Percentiles rank a stretch among this genome's conserved stretches.
These are phyloP conservation scores for Fusarium begoniae DNA, from an alignment of 2,329 filamentous ascomycete species.

Conservation along the genomic window DNA sequence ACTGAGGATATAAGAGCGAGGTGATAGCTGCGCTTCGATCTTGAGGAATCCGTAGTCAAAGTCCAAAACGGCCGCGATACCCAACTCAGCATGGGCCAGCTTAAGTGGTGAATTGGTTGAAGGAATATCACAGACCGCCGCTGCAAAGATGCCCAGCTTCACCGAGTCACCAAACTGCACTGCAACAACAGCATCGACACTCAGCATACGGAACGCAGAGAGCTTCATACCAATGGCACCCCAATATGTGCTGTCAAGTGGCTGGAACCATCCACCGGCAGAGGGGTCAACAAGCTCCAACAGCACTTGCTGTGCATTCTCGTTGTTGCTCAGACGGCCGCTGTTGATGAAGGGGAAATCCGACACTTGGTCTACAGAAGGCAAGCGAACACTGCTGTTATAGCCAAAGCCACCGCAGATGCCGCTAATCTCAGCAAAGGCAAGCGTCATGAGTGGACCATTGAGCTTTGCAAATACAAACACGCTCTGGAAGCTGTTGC, in stretches of 20 bases:
- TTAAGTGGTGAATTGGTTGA: conserved; percentile 14
- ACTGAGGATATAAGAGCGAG: conserved; percentile 51
- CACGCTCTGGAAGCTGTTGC: conserved; percentile 39
- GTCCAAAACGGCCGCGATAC: conserved; percentile 48
- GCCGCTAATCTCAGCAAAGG: conserved; percentile 49
- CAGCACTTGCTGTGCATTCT: not conserved
- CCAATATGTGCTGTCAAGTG: conserved; percentile 47
- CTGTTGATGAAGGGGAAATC: conserved; percentile 33
- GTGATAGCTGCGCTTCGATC: conserved; percentile 52
- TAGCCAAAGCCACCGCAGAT: conserved; percentile 53
- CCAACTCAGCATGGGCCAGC: conserved; percentile 51
- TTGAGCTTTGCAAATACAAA: conserved; percentile 52
- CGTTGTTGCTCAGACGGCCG: not conserved
- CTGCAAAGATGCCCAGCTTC: conserved; percentile 48
- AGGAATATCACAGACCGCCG: conserved; percentile 45
- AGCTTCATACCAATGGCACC: conserved; percentile 50
- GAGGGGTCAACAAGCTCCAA: not conserved
- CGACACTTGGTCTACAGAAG: conserved; percentile 33
- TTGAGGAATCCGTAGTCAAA: conserved; percentile 48
- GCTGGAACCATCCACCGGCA: conserved; percentile 45
- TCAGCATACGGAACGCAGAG: conserved; percentile 51
- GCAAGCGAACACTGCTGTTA: conserved; percentile 47
- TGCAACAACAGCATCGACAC: conserved; percentile 48
- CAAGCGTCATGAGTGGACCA: conserved; percentile 51
- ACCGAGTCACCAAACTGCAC: conserved; percentile 45